Evolutionary conservation across 2,329 filamentous ascomycete genomes (phyloP), one percentile per base, ranked within the genome.

Genomic region (Exserohilum turcica): DNA sequence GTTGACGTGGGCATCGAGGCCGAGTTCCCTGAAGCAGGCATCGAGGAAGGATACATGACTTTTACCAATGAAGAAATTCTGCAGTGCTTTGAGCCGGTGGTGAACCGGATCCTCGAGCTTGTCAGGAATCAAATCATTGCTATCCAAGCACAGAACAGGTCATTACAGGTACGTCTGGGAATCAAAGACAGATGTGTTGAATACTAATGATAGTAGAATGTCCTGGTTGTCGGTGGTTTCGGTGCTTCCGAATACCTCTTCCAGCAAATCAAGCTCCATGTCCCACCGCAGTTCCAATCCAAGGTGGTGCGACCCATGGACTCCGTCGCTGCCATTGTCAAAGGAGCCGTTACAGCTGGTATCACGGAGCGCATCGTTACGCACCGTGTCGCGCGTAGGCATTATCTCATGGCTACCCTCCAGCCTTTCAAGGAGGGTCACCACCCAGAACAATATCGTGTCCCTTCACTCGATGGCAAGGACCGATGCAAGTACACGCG

Each of bases 231-330:
- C 8, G 94, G 94, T 82, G 94, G 94, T 65, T 99, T 99, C 73
- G 94, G 94, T 79, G 94, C 93, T 27, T 97, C 93, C 6, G 94
- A 99, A 78, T 97, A 97, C 74, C 88, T 99, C 55, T 99, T 97
- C 86, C 93, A 97, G 77, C 94, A 99, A 77, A 97, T 99, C 81
- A 97, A 96, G 78, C 87, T 97, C 39, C 94, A 97, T 73, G 94
- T 99, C 2, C 94, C 94, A 32, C 94, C 94, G 8, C 94, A 97
- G 75, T 99, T 97, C 82, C 93, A 97, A 79, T 89, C 91, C 74
- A 97, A 97, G 84, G 94, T 97, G 42, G 93, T 99, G 36, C 88
- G 94, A 48, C 94, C 94, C 51, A 97, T 97, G 94, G 94, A 99
- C 79, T 96, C 94, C 1, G 94, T 99, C 52, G 92, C 94, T 37